Evolutionary conservation across 768 basidiomycete species (phyloP), one percentile per base, ranked within the genome.

Genomic region (Pholiota conissans): DNA sequence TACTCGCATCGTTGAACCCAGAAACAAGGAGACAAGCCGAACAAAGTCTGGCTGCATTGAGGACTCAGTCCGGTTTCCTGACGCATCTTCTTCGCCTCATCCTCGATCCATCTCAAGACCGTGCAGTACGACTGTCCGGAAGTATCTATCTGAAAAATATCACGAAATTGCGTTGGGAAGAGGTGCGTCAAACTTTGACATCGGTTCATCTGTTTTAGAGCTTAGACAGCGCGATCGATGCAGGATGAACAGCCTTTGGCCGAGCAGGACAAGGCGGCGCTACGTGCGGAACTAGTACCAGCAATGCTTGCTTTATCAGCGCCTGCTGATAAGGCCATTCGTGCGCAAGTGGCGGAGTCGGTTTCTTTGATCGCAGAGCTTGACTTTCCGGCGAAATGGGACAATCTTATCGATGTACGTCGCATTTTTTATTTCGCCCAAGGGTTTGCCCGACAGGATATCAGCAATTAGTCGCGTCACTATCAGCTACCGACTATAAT

Each of bases 81-180:
- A 75, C 84, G 2, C 82, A 89, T 66, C 84, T 98, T 22, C 84
- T 98, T 24, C 74, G 80, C 27, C 85, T 98, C 61, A 85, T 93
- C 60, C 84, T 93, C 60, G 81, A 91, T 60, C 70, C 82, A n/a
- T 70, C 78, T 10, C 80, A 83, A 59, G 84, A 89, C 69, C 84
- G 85, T 64, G 75, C 90, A 0, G 83, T 91, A 29, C 77, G 95
- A 66, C 85, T 96, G 54, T 85, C 93, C 1, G 95, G 86, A 2
- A 89, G 90, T 51, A 87, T 98, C 30, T 95, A 91, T 74, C 86
- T 97, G 63, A 98, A 98, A 77, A 97, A 98, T 69, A 81, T 89
- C 45, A 82, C 94, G 57, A 94, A 91, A 71, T 78, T 84, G 26
- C 82, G 88, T 74, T 98, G 95, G 95, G 88, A 87, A 40, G 93